Base-by-base conservation (phyloP, 208 protist genomes). In the Leptomonas pyrrhocoris region DNA sequence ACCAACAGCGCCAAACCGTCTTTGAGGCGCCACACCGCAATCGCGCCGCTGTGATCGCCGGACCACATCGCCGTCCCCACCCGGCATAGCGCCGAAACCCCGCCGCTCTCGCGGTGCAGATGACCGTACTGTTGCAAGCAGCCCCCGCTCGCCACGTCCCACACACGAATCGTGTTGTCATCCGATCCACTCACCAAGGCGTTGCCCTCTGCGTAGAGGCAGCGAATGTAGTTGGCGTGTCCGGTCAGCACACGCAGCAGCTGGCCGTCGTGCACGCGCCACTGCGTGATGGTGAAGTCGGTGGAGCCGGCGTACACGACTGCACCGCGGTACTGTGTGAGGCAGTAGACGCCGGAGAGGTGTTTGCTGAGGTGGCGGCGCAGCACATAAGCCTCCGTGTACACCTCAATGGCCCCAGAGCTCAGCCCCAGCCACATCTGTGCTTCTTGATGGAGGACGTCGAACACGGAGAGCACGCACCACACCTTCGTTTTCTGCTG, bases 21-120 rank as follows among this genome's bases (percentile, higher is more conserved):
- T 55, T 81, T 77, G 25, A 95, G 69, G 58, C 68, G 72, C 90
- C 90, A 95, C 34, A 86, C 82, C n/a, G 70, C 68, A 11, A 95
- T 65, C 50, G 57, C 51, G 15, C 90, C 90, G 40, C 75, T 81
- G 38, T 92, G 72, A 65, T 95, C 90, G 23, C 90, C 90, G 6
- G 90, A 93, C 90, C 90, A 95, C 85, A 95, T 92, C n/a, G 70
- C 83, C 21, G 90, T 81, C 8, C 90, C 90, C 7, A 92, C 87
- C 4, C 90, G 85, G 58, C 85, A 92, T 57, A 95, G 73, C 59
- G 85, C 84, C 23, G 88, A 94, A 15, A 95, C 86, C n/a, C 88
- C 87, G 30, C 82, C 81, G 61, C 61, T 77, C 28, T 77, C 68
- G 16, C 55, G 70, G 69, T 94, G 89, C 48, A 94, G 83, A 69